A percentile compares a stretch with the other conserved stretches of the same genome.
These are phyloP conservation scores for Paraglomus brasilianum DNA, from an alignment of 192 early-diverging fungal genomes.

Conservation along the genomic window DNA sequence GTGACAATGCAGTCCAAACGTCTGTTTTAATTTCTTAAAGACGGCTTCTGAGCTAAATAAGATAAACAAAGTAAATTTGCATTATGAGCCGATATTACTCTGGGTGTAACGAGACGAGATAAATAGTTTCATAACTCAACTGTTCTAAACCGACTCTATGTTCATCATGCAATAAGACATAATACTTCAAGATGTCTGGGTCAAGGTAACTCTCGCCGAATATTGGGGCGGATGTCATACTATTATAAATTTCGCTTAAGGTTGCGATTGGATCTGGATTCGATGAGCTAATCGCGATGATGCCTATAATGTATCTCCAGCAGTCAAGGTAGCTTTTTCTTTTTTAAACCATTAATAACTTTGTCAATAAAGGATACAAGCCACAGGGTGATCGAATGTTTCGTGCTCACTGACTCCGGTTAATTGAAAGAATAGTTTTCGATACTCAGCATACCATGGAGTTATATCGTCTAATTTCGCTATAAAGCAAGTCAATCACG, in stretches of 20 bases:
- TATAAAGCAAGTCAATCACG: conserved; percentile 25
- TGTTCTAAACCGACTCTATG: conserved; percentile 50
- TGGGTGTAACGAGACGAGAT: no score
- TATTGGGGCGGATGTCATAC: conserved; percentile 51
- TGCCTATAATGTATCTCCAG: conserved; percentile 39
- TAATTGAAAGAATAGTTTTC: conserved; percentile 57
- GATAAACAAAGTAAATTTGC: background rate
- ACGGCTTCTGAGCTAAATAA: conserved; percentile 53
- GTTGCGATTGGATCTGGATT: conserved; percentile 76
- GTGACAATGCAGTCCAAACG: conserved; percentile 61
- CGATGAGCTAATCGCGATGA: conserved; percentile 63
- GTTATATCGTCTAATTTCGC: conserved; percentile 55
- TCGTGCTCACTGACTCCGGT: conserved; percentile 84
- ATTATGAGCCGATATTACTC: no score
- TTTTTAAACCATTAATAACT: no score
- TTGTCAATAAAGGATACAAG: conserved; percentile 55
- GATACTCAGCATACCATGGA: conserved; percentile 86
- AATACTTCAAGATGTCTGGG: conserved; percentile 76
- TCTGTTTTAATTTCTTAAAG: conserved; percentile 63
- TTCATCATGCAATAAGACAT: conserved; percentile 84
- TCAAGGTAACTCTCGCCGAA: conserved; percentile 75
- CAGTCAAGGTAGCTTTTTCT: background rate
- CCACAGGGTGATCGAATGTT: conserved; percentile 92
- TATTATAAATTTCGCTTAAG: conserved; percentile 56
- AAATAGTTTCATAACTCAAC: conserved; percentile 40